Base-by-base conservation (phyloP, 768 basidiomycete species). In the Pleurotus ostreatus region DNA sequence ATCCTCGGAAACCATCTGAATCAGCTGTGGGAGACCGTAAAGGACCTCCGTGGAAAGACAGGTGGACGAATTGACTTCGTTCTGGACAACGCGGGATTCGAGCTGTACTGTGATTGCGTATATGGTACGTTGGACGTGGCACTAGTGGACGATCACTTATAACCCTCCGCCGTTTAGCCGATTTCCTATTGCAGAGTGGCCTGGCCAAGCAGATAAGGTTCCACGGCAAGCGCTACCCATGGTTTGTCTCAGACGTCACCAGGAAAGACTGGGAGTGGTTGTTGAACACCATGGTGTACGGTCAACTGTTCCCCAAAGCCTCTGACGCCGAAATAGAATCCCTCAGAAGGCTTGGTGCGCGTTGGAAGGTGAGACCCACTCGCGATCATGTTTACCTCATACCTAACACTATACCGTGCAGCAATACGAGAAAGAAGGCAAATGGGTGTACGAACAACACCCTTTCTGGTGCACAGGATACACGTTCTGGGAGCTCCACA, bases 401-500 rank as follows among this genome's bases (percentile, higher is more conserved):
- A 65, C 25, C 11, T 56, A 16, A 13, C 39, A 18, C 54, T 5
- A n/a, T n/a, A 7, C 41, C n/a, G 7, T n/a, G 13, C 41, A 91
- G 89, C 81, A 93, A 84, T 97, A 97, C 67, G 92, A 92, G 71
- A 88, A 81, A 66, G 88, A 96, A 66, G 92, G 92, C 38, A 92
- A 83, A 74, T 96, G 92, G 92, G 83, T 92, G 30, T 96, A 95
- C 68, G 94, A 97, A 70, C 89, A 93, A 64, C 92, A 94, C 63
- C 88, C 91, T 8, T 94, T 92, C 78, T 94, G 92, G 92, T 94
- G 92, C 69, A 92, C 92, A n/a, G 94, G 94, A 5, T 95, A 92
- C 74, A 95, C 93, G 40, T 96, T 85, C 76, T 94, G 92, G 91
- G 89, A 92, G 54, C 69, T 92, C 46, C 88, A 86, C 60, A 76